Conservation (phyloP, 164 flowering plant species). For the Liriodendron chinense region DNA sequence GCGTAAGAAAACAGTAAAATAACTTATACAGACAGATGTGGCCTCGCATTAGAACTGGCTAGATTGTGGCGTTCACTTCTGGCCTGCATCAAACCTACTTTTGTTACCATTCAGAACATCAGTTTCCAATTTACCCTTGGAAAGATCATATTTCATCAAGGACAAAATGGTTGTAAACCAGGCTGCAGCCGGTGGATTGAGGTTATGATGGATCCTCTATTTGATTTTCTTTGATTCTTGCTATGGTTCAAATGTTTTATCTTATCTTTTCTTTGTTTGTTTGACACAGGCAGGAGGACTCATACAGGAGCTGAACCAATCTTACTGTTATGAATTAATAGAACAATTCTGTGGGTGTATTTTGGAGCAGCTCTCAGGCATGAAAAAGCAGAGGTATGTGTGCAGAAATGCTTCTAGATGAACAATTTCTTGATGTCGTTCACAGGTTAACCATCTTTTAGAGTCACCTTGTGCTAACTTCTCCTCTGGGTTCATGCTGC, state of each 20-base stretch:
- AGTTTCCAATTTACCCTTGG: too few species aligned
- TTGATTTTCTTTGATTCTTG: not conserved
- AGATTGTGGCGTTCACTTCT: too few species aligned
- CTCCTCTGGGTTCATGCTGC: not conserved
- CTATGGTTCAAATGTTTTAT: not conserved
- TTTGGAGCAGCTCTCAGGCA: slow-evolving; percentile 6
- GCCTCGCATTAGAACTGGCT: too few species aligned
- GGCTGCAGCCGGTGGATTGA: too few species aligned
- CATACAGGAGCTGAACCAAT: not conserved
- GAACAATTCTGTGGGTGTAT: slow-evolving; percentile 2
- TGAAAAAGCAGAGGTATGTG: slow-evolving; percentile 2
- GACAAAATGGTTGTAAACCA: too few species aligned
- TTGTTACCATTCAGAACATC: too few species aligned
- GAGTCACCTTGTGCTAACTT: not conserved
- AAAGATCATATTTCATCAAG: too few species aligned
- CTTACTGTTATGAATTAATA: slow-evolving; percentile 1
- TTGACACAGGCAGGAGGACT: slow-evolving; percentile 1
- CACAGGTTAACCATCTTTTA: not conserved
- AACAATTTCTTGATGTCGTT: too few species aligned
- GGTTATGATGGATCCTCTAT: not conserved
- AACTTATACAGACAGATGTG: too few species aligned
- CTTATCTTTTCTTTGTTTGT: not conserved
- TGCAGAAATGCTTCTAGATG: not conserved
- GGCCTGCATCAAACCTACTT: too few species aligned
- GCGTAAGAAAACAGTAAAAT: too few species aligned